These are phyloP conservation scores for Fusarium torulosum DNA, from an alignment of 2,329 filamentous ascomycete genomes.

Conservation along the genomic window DNA sequence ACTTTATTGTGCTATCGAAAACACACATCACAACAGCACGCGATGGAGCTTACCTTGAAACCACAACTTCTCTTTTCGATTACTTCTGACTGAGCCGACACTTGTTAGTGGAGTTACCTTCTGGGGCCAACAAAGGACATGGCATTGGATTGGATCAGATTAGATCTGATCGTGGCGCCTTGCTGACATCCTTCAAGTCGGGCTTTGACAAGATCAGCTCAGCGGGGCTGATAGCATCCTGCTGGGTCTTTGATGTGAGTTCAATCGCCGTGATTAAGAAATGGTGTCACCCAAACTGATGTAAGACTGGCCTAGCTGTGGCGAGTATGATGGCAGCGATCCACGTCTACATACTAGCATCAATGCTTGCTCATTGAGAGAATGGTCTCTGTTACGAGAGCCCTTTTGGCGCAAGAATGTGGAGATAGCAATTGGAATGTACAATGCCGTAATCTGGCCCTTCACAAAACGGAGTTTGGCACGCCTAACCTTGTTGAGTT, in stretches of 20 bases:
- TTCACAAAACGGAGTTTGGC: conserved; percentile 15
- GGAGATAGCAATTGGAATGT: conserved; percentile 26
- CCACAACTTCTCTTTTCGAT: conserved; percentile 1
- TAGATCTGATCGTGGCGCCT: conserved; percentile 11
- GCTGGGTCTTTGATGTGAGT: conserved; percentile 11
- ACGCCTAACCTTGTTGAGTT: background rate
- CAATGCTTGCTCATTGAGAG: background rate
- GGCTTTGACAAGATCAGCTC: background rate
- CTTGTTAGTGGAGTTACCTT: conserved; percentile 26
- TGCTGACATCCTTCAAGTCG: background rate
- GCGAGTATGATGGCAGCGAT: conserved; percentile 14
- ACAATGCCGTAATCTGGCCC: conserved; percentile 23
- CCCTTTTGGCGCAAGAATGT: conserved; percentile 14
- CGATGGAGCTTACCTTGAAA: background rate
- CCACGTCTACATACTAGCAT: conserved; percentile 10
- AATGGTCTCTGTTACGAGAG: background rate
- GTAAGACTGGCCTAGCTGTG: conserved; percentile 4
- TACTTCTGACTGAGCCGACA: conserved; percentile 7
- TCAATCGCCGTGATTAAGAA: background rate
- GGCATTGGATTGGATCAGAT: background rate
- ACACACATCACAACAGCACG: conserved; percentile 11
- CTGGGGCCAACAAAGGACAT: conserved; percentile 23
- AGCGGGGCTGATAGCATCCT: conserved; percentile 3
- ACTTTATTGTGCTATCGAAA: conserved; percentile 9
- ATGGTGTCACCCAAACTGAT: conserved; percentile 9